Evolutionary conservation across 805 yeast genomes (phyloP).

Genomic region (Metschnikowia henanensis): DNA sequence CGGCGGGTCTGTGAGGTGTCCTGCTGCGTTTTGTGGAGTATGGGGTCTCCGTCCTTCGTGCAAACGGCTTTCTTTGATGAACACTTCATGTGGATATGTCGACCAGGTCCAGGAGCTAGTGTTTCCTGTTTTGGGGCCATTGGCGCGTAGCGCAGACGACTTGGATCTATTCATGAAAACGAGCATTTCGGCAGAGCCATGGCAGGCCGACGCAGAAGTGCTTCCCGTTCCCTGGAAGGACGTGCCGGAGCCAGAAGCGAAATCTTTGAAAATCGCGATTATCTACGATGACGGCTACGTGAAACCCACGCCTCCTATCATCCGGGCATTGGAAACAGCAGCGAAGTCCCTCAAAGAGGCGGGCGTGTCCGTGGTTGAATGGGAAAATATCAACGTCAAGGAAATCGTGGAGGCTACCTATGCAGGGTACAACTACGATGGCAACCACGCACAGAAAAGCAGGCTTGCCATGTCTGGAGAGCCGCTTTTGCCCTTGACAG

Average conservation of each 20-base stretch:
- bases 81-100: slow-evolving; percentile 9
- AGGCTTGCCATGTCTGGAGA: slow-evolving; percentile 16
- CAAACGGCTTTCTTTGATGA: slow-evolving; percentile 14
- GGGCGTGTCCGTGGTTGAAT: slow-evolving; percentile 19
- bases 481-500: slow-evolving; percentile 15
- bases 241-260: slow-evolving; percentile 12
- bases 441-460: slow-evolving; percentile 15
- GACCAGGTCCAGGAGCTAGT: slow-evolving; percentile 16
- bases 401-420: slow-evolving; percentile 17
- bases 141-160: slow-evolving; percentile 19
- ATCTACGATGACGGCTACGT: slow-evolving; percentile 20
- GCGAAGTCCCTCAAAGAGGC: slow-evolving; percentile 13
- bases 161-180: slow-evolving; percentile 20
- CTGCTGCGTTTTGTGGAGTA: slow-evolving; percentile 22
- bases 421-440: slow-evolving; percentile 19
- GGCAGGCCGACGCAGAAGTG: slow-evolving; percentile 17
- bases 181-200: slow-evolving; percentile 15
- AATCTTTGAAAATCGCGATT: slow-evolving; percentile 16
- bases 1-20: slow-evolving; percentile 20
- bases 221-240: slow-evolving; percentile 20
- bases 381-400: slow-evolving; percentile 16
- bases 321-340: slow-evolving; percentile 17
- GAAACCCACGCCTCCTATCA: slow-evolving; percentile 21
- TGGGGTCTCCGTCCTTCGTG: slow-evolving; percentile 21
- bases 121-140: slow-evolving; percentile 18